phyloP scores from a whole-genome alignment of 768 basidiomycete genomes.

The Boletus fagicola region DNA sequence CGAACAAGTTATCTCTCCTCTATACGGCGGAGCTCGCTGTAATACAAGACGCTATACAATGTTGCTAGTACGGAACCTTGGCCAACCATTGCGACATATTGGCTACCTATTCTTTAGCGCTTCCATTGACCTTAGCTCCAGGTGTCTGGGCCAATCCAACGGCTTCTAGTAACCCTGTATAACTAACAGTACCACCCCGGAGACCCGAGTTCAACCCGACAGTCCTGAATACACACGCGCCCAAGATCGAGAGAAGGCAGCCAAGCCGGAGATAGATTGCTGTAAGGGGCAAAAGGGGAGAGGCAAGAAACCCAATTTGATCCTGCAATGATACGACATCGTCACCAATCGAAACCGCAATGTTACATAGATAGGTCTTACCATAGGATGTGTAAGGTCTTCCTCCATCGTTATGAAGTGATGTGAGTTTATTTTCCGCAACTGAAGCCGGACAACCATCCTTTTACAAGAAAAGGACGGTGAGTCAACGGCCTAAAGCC shows the following conservation, averaged over 20 bases:
- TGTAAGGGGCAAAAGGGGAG: constrained; percentile 21
- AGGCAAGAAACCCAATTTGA: constrained; percentile 20
- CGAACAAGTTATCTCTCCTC: neutral
- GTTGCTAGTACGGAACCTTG: neutral
- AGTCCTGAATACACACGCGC: constrained; percentile 20
- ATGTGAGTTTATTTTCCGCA: constrained; percentile 41
- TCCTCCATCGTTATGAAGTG: constrained; percentile 56
- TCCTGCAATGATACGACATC: constrained; percentile 13
- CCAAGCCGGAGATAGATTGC: constrained; percentile 17
- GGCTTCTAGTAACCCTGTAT: constrained; percentile 22
- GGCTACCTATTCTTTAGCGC: constrained; percentile 10
- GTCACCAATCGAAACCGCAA: neutral
- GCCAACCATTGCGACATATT: neutral
- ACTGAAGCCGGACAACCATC: constrained; percentile 48
- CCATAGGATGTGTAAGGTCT: constrained; percentile 58
- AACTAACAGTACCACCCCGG: constrained; percentile 13
- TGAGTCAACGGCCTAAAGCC: neutral
- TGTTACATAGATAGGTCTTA: constrained; percentile 10
- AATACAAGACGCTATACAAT: neutral
- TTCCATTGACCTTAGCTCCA: constrained; percentile 10
- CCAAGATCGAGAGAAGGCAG: constrained; percentile 24
- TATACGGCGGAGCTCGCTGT: neutral
- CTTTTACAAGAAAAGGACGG: constrained; percentile 25
- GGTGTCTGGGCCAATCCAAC: constrained; percentile 9
- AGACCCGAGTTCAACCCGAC: constrained; percentile 26